Conservation (phyloP, 2,329 filamentous ascomycete species). For the Aspergillus novofumigatus region DNA sequence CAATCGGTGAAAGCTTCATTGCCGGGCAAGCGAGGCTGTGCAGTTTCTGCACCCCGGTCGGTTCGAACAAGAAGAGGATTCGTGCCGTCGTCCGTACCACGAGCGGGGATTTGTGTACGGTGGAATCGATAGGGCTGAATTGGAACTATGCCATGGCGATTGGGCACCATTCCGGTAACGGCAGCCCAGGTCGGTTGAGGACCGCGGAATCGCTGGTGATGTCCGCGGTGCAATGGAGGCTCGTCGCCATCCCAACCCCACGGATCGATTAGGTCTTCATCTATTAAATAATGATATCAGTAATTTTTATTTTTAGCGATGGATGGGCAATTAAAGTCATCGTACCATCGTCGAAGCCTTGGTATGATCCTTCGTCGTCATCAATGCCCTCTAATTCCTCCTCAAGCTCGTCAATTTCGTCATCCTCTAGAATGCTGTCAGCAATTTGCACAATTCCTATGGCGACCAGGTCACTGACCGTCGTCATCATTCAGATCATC, state of each 20-base stretch:
- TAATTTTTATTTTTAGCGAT: constrained; percentile 10
- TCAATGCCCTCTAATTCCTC: constrained; percentile 44
- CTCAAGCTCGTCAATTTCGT: constrained; percentile 43
- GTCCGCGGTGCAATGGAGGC: constrained; percentile 37
- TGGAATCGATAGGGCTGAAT: constrained; percentile 44
- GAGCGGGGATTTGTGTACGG: constrained; percentile 44
- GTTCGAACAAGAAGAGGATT: constrained; percentile 79
- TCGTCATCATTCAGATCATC: constrained; percentile 58
- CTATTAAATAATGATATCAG: constrained; percentile 29
- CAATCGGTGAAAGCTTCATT: constrained; percentile 48
- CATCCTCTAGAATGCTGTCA: constrained; percentile 55
- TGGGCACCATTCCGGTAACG: constrained; percentile 55
- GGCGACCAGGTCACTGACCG: constrained; percentile 35
- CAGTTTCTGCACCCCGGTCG: constrained; percentile 29
- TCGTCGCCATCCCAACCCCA: constrained; percentile 56
- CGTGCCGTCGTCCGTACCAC: constrained; percentile 69
- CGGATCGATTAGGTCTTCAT: constrained; percentile 38
- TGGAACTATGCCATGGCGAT: constrained; percentile 42
- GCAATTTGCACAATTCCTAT: constrained; percentile 1
- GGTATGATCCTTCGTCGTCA: constrained; percentile 41
- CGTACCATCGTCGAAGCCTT: constrained; percentile 34
- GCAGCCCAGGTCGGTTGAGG: constrained; percentile 61
- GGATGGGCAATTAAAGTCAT: background rate
- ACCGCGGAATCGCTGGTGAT: constrained; percentile 54
- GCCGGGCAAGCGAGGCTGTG: constrained; percentile 33